Evolutionary conservation across 257 asterid species (phyloP).

Genomic region (Solanum pinnatisectum): DNA sequence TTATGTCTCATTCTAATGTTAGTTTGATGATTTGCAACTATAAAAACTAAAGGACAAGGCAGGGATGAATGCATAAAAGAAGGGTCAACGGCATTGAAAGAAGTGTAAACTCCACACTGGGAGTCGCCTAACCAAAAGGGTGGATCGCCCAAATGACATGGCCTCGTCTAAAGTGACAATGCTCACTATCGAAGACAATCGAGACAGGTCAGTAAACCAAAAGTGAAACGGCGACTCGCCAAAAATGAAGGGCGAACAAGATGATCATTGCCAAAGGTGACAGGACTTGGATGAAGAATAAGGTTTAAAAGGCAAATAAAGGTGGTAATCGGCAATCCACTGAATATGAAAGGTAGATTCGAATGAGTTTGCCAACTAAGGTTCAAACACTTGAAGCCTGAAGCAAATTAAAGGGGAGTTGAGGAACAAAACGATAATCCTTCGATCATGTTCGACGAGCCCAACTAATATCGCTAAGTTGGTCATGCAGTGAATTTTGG

Average conservation of each 20-base stretch:
- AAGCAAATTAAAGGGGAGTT: neutral
- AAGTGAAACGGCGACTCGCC: neutral
- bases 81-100: neutral
- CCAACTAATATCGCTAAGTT: too few species aligned
- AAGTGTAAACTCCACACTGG: neutral
- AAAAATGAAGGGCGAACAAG: neutral
- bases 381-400: neutral
- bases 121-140: neutral
- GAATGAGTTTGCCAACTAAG: neutral
- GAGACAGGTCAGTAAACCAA: neutral
- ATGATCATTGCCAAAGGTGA: neutral
- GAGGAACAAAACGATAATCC: neutral
- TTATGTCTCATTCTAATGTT: neutral
- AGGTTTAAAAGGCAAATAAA: neutral
- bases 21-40: neutral
- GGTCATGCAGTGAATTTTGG: neutral
- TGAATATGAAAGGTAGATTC: neutral
- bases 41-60: neutral
- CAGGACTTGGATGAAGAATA: neutral
- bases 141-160: neutral
- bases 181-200: neutral
- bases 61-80: neutral
- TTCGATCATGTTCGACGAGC: too few species aligned
- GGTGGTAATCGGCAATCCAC: neutral
- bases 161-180: neutral